phyloP scores from a whole-genome alignment of 345 rosid species.

The Adansonia digitata region DNA sequence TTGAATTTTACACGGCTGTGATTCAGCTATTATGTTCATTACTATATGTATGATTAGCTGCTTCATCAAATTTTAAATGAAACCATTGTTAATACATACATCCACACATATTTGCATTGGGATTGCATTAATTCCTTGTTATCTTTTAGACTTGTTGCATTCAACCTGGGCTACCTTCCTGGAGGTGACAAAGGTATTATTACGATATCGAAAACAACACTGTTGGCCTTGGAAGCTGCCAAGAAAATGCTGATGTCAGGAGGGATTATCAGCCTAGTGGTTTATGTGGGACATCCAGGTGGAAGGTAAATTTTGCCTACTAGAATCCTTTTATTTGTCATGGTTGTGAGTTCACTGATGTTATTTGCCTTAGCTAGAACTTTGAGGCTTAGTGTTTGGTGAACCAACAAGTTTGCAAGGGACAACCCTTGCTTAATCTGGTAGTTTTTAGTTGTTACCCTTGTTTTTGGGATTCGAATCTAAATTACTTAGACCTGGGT shows the following conservation, averaged over 20 bases:
- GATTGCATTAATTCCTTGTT: neutral
- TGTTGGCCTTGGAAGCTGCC: constrained; percentile 60
- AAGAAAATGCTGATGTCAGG: constrained; percentile 52
- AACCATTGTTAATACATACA: neutral
- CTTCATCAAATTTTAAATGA: neutral
- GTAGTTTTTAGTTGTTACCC: neutral
- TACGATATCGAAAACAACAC: constrained; percentile 58
- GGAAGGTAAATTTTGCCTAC: constrained; percentile 53
- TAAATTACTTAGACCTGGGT: no score
- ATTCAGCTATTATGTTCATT: neutral
- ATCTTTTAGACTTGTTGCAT: constrained; percentile 64
- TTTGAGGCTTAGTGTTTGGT: neutral
- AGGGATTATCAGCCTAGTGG: constrained; percentile 78
- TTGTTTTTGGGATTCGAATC: no score
- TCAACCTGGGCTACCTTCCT: constrained; percentile 95
- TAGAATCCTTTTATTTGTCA: neutral
- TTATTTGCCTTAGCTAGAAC: neutral
- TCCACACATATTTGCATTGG: neutral
- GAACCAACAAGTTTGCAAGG: neutral
- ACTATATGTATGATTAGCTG: neutral
- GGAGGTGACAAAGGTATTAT: constrained; percentile 68
- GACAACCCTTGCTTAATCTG: neutral
- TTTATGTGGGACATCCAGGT: constrained; percentile 78
- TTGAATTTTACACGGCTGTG: neutral
- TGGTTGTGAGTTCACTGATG: neutral